These are phyloP conservation scores for Fistulina hepatica DNA, from an alignment of 1,284 basidiomycete species.

Conservation along the genomic window DNA sequence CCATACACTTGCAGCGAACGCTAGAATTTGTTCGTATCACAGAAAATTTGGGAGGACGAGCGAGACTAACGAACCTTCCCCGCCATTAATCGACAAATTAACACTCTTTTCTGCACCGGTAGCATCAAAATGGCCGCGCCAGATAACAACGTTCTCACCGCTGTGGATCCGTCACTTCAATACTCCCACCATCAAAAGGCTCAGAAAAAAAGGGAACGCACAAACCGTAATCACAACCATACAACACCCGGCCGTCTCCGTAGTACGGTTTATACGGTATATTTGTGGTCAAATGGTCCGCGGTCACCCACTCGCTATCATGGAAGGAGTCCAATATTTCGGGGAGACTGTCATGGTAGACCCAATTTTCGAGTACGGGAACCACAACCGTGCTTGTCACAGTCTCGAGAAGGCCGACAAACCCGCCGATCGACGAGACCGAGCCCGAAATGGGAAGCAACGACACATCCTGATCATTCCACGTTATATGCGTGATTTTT, in stretches of 20 bases:
- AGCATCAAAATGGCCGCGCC: conserved; percentile 68
- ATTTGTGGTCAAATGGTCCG: conserved; percentile 60
- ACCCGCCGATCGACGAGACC: conserved; percentile 7
- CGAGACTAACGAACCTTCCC: conserved; percentile 40
- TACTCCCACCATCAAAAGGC: background rate
- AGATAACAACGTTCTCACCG: conserved; percentile 69
- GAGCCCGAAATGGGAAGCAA: conserved; percentile 10
- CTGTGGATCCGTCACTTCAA: conserved; percentile 24
- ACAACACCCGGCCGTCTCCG: conserved; percentile 62
- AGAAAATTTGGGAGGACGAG: background rate
- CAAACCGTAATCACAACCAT: conserved; percentile 78
- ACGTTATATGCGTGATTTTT: conserved; percentile 41
- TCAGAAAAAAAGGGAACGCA: conserved; percentile 27
- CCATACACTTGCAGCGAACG: conserved; percentile 72
- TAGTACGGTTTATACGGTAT: conserved; percentile 56
- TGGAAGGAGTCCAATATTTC: background rate
- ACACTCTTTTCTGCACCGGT: conserved; percentile 48
- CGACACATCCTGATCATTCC: conserved; percentile 52
- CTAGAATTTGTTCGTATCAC: conserved; percentile 22
- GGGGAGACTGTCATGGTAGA: conserved; percentile 35
- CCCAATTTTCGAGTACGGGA: conserved; percentile 48
- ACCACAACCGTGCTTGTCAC: conserved; percentile 12
- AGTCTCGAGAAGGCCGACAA: conserved; percentile 1
- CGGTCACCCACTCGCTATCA: conserved; percentile 21
- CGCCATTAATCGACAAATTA: conserved; percentile 69